Conservation (phyloP, 306 rosid species). For the Leucaena leucocephala region DNA sequence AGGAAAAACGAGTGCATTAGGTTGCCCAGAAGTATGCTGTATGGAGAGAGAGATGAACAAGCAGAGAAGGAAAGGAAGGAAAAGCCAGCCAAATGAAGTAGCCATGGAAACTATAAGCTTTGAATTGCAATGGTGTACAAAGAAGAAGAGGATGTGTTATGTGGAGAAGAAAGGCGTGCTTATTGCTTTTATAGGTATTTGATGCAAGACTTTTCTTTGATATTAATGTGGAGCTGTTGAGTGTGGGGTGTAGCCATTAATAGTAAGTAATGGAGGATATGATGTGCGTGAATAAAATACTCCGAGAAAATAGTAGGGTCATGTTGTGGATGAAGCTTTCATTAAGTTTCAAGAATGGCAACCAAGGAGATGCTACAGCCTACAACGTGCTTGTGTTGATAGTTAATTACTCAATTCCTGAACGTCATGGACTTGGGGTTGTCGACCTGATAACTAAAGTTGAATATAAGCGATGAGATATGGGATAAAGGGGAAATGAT, state of each 20-base stretch:
- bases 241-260: background rate
- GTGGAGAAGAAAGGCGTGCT: background rate
- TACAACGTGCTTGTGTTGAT: no score
- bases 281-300: background rate
- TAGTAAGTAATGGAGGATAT: background rate
- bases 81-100: constrained; percentile 19
- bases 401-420: no score
- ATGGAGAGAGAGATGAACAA: constrained; percentile 11
- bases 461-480: no score
- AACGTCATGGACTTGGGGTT: no score
- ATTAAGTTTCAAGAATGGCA: constrained; percentile 2
- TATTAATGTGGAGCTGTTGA: constrained; percentile 2
- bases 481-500: no score
- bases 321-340: background rate
- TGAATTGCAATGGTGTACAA: background rate
- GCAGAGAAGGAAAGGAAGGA: constrained; percentile 14
- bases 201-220: background rate
- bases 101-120: constrained; percentile 35
- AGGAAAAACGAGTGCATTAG: constrained; percentile 47
- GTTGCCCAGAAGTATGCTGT: constrained; percentile 36
- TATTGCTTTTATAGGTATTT: background rate
- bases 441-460: no score
- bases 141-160: background rate
- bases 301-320: background rate
- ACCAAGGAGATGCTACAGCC: background rate